Conservation (phyloP, 768 basidiomycete genomes). For the Saitozyma podzolica region DNA sequence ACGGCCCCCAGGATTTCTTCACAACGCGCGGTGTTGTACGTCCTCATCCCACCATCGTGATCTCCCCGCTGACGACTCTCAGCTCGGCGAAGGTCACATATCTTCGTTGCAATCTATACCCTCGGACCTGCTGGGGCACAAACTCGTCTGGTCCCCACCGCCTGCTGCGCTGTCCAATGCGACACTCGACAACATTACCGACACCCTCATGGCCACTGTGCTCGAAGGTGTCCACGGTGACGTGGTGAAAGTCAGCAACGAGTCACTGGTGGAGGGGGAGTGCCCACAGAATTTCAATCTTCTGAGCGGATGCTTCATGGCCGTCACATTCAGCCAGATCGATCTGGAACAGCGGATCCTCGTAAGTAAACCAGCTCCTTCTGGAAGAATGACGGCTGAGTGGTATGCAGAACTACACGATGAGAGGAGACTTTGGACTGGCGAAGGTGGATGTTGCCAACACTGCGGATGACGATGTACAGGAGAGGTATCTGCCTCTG, state of each 20-base stretch:
- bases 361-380: constrained; percentile 53
- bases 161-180: constrained; percentile 60
- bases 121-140: constrained; percentile 13
- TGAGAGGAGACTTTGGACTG: constrained; percentile 68
- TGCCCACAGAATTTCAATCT: constrained; percentile 76
- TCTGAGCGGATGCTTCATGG: constrained; percentile 70
- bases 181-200: constrained; percentile 56
- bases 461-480: constrained; percentile 67
- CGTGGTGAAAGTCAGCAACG: constrained; percentile 59
- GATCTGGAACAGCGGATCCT: constrained; percentile 53
- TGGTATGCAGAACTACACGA: constrained; percentile 62
- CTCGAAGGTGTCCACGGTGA: constrained; percentile 59
- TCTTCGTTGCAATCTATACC: constrained; percentile 29
- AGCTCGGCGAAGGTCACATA: constrained; percentile 45
- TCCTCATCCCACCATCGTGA: not conserved
- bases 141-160: constrained; percentile 63
- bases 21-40: constrained; percentile 16
- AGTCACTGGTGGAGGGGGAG: constrained; percentile 58
- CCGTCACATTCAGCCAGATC: constrained; percentile 59
- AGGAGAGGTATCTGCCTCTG: constrained; percentile 66
- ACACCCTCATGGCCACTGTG: constrained; percentile 64
- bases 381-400: constrained; percentile 46
- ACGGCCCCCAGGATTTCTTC: constrained; percentile 21
- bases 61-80: not conserved
- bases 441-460: constrained; percentile 64